Conservation (phyloP, 345 rosid species). For the Acer campestre region DNA sequence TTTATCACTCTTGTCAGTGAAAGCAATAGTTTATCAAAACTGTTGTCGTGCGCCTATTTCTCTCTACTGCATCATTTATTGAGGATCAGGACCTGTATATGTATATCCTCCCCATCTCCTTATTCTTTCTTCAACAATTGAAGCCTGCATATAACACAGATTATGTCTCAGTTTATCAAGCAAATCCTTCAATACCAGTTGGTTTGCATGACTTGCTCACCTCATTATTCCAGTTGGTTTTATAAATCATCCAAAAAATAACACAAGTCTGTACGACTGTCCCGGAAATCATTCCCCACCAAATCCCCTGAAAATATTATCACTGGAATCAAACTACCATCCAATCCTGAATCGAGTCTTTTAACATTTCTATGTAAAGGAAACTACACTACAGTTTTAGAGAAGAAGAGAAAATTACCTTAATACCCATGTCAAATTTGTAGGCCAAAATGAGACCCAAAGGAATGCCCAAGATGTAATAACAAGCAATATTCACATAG, state of each 20-base stretch:
- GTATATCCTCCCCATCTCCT: constrained; percentile 61
- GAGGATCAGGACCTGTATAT: background rate
- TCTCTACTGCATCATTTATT: constrained; percentile 1
- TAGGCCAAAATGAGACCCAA: constrained; percentile 59
- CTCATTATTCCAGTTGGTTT: constrained; percentile 74
- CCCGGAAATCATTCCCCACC: constrained; percentile 76
- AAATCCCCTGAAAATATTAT: constrained; percentile 57
- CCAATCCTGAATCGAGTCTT: background rate
- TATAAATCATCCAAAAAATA: constrained; percentile 57
- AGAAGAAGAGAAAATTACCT: constrained; percentile 26
- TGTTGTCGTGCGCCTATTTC: no score
- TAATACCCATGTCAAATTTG: constrained; percentile 47
- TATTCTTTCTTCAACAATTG: constrained; percentile 63
- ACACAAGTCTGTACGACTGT: constrained; percentile 58
- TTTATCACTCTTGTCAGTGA: no score
- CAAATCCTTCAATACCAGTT: background rate
- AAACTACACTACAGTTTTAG: background rate
- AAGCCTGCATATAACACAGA: constrained; percentile 51
- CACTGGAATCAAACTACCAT: background rate
- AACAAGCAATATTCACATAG: constrained; percentile 61
- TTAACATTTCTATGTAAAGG: background rate
- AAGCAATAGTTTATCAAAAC: no score
- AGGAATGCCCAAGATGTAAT: constrained; percentile 59
- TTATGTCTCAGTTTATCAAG: background rate
- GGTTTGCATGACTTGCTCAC: constrained; percentile 19